A percentile compares a stretch with the other conserved stretches of the same genome.
Conservation (phyloP, 495 filamentous ascomycete genomes). For the Tuber microsphaerosporum region DNA sequence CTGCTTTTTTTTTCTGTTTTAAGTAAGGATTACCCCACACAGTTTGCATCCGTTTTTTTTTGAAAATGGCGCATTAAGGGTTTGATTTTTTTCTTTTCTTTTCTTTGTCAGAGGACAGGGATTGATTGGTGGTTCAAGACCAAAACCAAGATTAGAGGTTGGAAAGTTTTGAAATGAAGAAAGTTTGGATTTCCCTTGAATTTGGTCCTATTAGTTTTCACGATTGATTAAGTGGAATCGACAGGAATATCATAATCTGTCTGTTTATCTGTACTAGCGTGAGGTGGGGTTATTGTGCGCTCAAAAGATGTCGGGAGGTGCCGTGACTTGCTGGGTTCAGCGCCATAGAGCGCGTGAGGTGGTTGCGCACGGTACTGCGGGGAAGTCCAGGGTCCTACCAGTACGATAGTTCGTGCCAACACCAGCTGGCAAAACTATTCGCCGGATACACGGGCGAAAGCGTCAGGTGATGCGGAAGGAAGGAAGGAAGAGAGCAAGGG, state of each 20-base stretch:
- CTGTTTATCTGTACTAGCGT: background rate
- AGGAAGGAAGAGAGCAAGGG: background rate
- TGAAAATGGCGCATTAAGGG: background rate
- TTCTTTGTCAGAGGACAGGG: background rate
- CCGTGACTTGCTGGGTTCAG: background rate
- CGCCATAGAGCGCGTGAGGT: background rate
- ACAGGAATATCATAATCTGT: background rate
- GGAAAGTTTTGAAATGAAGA: background rate
- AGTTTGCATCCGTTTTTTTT: background rate
- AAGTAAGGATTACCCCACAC: background rate
- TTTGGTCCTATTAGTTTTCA: background rate
- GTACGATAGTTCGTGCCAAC: background rate
- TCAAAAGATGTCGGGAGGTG: background rate
- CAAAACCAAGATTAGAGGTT: background rate
- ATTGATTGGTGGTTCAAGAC: background rate
- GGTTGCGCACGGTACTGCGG: background rate
- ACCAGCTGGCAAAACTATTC: background rate
- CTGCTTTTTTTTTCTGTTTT: background rate
- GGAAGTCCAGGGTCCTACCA: background rate
- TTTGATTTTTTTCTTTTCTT: background rate
- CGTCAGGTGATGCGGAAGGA: background rate
- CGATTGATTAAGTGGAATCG: background rate
- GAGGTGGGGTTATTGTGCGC: background rate
- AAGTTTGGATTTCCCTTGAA: background rate
- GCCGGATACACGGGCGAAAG: background rate